phyloP scores from a whole-genome alignment of 768 basidiomycete genomes.

The Trametes cinnabarina region DNA sequence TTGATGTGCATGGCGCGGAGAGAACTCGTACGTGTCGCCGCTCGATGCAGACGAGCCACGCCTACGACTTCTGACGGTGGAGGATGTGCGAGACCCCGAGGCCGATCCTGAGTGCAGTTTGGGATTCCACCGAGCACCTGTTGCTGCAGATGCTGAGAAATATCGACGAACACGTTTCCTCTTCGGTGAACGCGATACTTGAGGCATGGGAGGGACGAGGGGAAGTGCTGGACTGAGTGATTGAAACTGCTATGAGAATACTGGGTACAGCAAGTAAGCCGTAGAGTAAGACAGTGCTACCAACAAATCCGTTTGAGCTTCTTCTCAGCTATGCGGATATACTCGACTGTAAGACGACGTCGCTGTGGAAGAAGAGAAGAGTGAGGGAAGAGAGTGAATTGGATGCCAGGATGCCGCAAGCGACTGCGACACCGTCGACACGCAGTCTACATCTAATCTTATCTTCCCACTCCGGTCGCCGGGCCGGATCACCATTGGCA shows the following conservation, averaged over 20 bases:
- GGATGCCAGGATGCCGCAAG: neutral
- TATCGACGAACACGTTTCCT: conserved; percentile 26
- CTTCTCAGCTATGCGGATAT: too few relatives aligned
- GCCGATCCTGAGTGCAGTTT: neutral
- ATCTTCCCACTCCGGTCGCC: neutral
- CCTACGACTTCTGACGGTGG: conserved; percentile 8
- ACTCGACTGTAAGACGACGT: too few relatives aligned
- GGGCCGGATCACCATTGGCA: too few relatives aligned
- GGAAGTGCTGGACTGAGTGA: neutral
- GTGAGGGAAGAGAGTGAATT: neutral
- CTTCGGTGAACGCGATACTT: conserved; percentile 26
- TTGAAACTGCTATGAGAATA: too few relatives aligned
- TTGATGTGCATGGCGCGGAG: conserved; percentile 17
- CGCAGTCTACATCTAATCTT: neutral
- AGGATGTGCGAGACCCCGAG: conserved; percentile 11
- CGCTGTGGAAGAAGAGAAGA: neutral
- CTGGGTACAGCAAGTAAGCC: too few relatives aligned
- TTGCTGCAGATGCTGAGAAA: conserved; percentile 28
- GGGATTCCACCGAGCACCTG: conserved; percentile 22
- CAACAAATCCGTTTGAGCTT: too few relatives aligned
- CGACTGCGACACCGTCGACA: neutral
- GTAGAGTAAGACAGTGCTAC: too few relatives aligned
- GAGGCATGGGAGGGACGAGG: conserved; percentile 17
- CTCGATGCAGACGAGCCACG: conserved; percentile 22
- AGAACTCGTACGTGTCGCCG: conserved; percentile 14